Evolutionary conservation across 176 grass and related monocot species (phyloP).

Genomic region (Oryza rufipogon): DNA sequence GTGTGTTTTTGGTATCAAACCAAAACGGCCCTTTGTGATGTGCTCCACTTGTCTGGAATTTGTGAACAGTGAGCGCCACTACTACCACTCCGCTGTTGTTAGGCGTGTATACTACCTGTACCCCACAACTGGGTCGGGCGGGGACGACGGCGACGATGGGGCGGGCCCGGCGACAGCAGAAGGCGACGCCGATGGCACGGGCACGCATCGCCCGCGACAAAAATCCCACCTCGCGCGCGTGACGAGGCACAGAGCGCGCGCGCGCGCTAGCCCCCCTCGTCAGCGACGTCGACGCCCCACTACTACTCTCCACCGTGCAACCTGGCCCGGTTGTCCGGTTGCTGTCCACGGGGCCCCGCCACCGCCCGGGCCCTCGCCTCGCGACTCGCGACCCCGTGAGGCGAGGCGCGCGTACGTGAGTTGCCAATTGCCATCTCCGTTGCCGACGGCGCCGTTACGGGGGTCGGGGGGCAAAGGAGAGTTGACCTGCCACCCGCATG

Average conservation of each 20-base stretch:
- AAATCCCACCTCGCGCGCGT: slow-evolving; percentile 32
- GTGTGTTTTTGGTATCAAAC: no score
- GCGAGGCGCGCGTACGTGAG: not conserved
- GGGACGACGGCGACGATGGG: not conserved
- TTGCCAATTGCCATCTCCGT: not conserved
- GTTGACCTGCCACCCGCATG: not conserved
- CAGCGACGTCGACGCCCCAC: slow-evolving; percentile 26
- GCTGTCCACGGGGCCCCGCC: slow-evolving; percentile 31
- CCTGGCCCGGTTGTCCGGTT: slow-evolving; percentile 35
- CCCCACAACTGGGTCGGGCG: not conserved
- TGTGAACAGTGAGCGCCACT: not conserved
- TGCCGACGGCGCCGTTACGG: slow-evolving; percentile 33
- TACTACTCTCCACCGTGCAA: not conserved
- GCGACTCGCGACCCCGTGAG: not conserved
- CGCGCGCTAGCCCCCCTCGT: slow-evolving; percentile 10
- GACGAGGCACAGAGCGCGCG: slow-evolving; percentile 14
- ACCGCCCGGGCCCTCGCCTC: not conserved
- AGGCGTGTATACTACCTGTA: not conserved
- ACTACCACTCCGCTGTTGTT: not conserved
- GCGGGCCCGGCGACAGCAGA: not conserved
- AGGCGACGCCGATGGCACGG: slow-evolving; percentile 35
- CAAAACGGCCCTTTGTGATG: no score
- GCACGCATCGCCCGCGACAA: slow-evolving; percentile 50
- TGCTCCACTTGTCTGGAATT: not conserved
- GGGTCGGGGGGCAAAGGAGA: not conserved